These are phyloP conservation scores for Talaromyces funiculosus DNA, from an alignment of 2,329 filamentous ascomycete species.

Conservation along the genomic window DNA sequence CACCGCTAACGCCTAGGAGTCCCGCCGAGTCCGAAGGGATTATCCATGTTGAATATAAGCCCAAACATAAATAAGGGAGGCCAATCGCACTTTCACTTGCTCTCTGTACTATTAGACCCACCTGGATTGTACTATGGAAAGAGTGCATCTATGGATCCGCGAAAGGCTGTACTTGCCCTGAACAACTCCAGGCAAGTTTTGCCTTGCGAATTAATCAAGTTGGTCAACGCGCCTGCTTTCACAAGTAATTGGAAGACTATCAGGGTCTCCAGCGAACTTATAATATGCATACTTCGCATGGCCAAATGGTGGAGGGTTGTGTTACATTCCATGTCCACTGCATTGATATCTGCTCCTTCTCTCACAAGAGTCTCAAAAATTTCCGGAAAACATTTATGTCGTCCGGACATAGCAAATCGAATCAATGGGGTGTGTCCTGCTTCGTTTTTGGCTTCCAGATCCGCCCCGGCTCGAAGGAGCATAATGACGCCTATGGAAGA, in stretches of 20 bases:
- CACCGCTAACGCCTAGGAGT: no score
- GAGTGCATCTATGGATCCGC: no score
- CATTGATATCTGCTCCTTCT: neutral
- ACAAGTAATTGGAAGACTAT: neutral
- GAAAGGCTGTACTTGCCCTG: neutral
- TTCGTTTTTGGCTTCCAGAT: neutral
- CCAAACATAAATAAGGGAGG: no score
- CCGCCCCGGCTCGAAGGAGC: neutral
- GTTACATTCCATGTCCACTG: neutral
- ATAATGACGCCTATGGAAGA: neutral
- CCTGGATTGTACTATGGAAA: no score
- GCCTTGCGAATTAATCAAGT: neutral
- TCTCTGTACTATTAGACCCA: no score
- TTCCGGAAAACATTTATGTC: neutral
- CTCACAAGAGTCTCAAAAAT: neutral
- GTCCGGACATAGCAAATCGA: neutral
- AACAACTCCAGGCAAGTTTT: neutral
- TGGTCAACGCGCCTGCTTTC: constrained; percentile 1
- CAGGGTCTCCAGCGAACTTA: neutral
- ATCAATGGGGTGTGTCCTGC: neutral
- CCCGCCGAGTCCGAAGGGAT: no score
- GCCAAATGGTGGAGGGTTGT: neutral
- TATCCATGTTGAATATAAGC: no score
- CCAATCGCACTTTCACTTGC: no score
- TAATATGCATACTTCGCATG: neutral